These are phyloP conservation scores for Pseudoperonospora humuli DNA, from an alignment of 352 stramenopile species.

Conservation along the genomic window DNA sequence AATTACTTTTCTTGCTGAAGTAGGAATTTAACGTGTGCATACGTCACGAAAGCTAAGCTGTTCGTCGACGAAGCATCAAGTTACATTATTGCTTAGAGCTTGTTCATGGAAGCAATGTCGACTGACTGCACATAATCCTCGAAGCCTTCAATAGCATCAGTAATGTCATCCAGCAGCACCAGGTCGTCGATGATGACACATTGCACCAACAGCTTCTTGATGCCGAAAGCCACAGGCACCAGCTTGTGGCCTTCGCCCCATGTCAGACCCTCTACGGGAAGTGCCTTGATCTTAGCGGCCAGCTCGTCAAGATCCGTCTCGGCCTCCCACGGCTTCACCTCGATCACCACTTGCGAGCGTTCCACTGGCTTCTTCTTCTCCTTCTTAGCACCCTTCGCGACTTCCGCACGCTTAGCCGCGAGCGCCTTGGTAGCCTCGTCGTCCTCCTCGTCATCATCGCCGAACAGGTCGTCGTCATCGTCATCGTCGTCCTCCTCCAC, in stretches of 20 bases:
- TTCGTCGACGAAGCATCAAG: too few species aligned
- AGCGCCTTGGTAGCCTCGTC: slow-evolving; percentile 47
- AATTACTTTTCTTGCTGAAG: background rate
- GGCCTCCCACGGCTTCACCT: slow-evolving; percentile 75
- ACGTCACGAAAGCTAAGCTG: too few species aligned
- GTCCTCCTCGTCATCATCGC: slow-evolving; percentile 53
- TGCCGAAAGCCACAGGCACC: slow-evolving; percentile 77
- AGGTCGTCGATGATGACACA: slow-evolving; percentile 81
- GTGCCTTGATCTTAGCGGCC: slow-evolving; percentile 65
- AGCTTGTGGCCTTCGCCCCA: slow-evolving; percentile 82
- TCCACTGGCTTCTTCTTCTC: slow-evolving; percentile 61
- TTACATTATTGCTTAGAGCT: slow-evolving; percentile 45
- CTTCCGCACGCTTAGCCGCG: slow-evolving; percentile 43
- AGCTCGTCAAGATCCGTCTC: slow-evolving; percentile 70
- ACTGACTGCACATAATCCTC: slow-evolving; percentile 84
- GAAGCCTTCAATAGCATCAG: slow-evolving; percentile 69
- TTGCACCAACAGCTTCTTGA: slow-evolving; percentile 81
- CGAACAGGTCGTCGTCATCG: slow-evolving; percentile 51
- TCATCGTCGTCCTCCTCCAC: slow-evolving; percentile 33
- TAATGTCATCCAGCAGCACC: slow-evolving; percentile 77
- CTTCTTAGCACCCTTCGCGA: slow-evolving; percentile 49
- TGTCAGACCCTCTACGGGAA: slow-evolving; percentile 58
- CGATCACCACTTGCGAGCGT: slow-evolving; percentile 53
- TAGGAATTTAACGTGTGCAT: too few species aligned
- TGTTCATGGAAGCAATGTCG: slow-evolving; percentile 85